Percentiles rank a stretch among this genome's conserved stretches.
phyloP scores from a whole-genome alignment of 257 asterid species.

The Nemophila menziesii region DNA sequence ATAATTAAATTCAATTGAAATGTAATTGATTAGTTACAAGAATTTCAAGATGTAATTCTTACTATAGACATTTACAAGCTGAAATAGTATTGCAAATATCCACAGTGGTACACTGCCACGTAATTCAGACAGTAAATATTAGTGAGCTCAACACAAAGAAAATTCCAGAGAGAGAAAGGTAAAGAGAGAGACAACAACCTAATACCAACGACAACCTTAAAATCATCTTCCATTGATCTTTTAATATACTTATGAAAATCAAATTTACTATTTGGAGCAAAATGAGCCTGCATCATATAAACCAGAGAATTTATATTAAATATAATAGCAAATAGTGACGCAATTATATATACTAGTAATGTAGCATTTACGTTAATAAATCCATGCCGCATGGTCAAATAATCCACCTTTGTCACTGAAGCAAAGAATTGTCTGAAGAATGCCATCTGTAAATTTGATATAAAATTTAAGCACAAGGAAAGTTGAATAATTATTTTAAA shows the following conservation, averaged over 20 bases:
- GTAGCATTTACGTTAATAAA: constrained; percentile 56
- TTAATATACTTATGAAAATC: constrained; percentile 28
- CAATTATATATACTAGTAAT: not conserved
- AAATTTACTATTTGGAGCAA: constrained; percentile 26
- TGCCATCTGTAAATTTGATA: too few relatives aligned
- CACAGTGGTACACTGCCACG: constrained; percentile 14
- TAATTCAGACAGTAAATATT: not conserved
- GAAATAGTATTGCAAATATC: constrained; percentile 14
- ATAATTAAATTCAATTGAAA: not conserved
- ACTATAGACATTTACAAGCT: constrained; percentile 10
- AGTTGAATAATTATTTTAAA: too few relatives aligned
- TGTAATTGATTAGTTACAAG: not conserved
- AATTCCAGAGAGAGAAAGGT: not conserved
- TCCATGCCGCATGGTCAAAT: constrained; percentile 56
- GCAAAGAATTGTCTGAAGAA: constrained; percentile 65
- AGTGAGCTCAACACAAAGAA: not conserved
- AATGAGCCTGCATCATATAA: constrained; percentile 18
- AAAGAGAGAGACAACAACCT: constrained; percentile 8
- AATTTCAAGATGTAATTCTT: not conserved
- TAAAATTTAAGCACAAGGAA: too few relatives aligned
- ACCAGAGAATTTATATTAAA: not conserved
- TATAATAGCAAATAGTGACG: not conserved
- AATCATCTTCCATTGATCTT: constrained; percentile 31
- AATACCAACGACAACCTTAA: constrained; percentile 22
- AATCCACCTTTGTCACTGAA: constrained; percentile 61